Evolutionary conservation across 2,329 filamentous ascomycete species (phyloP), one percentile per base, ranked within the genome.

Genomic region (Hypoxylon sp.): DNA sequence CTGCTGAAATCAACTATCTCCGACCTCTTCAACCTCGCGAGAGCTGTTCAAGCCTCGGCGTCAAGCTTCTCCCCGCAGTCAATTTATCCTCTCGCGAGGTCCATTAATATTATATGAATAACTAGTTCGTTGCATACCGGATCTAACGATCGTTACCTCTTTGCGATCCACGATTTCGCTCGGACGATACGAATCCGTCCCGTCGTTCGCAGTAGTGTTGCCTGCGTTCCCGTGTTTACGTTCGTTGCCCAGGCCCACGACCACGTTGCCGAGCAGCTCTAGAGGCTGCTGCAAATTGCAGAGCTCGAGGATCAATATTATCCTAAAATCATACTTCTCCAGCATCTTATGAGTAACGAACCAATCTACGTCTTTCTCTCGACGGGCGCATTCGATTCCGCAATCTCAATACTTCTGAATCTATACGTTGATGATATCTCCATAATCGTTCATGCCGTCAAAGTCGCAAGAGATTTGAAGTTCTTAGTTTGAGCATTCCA

Each of bases 11-110:
- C 39, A 19, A 27, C 27, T 31, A 24, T 46, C 17, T 31, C n/a
- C 15, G n/a, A 56, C 39, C n/a, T 56, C 24, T 55, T 55, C 37
- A 55, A 55, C 53, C 53, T 55, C 37, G 19, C 37, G 53, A 44
- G 37, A 21, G 37, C 24, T 7, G n/a, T 21, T 54, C 51, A n/a
- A 42, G 51, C 19, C 42, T 44, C 39, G 6, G 19, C 7, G 11
- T 10, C 39, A 44, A 44, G 39, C 51, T 53, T 32, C n/a, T n/a
- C 27, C 35, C 15, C 35, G 10, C 17, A 11, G 15, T 54, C 52
- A 27, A 42, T 35, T 31, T 35, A 3, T 31, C 13, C 52, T 54
- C 32, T 44, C 37, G 52, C 21, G 35, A 54, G 35, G 8, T 8
- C 21, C n/a, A n/a, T 29, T 13, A 27, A 42, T 21, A 42, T 44